Conservation (phyloP, 305 asterid species). For the Rubia peregrina region DNA sequence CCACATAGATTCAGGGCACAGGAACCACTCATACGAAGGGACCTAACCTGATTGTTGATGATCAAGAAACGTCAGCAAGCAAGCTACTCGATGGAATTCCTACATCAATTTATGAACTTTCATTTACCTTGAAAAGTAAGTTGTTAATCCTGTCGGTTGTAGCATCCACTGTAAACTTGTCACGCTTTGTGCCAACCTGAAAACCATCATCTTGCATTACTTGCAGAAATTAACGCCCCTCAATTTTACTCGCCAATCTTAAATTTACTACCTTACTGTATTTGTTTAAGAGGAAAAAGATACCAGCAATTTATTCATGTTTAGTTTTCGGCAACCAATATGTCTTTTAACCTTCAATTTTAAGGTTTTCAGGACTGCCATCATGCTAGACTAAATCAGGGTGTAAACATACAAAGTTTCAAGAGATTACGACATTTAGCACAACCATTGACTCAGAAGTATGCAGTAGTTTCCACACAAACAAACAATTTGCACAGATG, state of each 20-base stretch:
- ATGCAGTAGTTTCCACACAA: background rate
- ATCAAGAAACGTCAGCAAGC: conserved; percentile 18
- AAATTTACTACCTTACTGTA: background rate
- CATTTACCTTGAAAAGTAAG: no score
- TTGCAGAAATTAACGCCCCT: background rate
- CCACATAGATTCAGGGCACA: conserved; percentile 93
- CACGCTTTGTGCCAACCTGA: conserved; percentile 75
- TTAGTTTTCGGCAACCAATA: background rate
- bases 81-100: background rate
- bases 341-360: background rate
- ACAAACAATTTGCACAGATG: background rate
- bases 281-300: background rate
- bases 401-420: background rate
- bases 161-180: conserved; percentile 22
- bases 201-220: background rate
- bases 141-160: no score
- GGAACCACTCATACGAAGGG: conserved; percentile 87
- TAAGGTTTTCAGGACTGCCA: background rate
- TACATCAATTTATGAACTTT: background rate
- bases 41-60: conserved; percentile 54
- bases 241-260: background rate
- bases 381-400: background rate
- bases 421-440: background rate
- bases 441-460: background rate
- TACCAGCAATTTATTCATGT: background rate